Evolutionary conservation across 2,329 filamentous ascomycete species (phyloP), one percentile per base, ranked within the genome.

Genomic region (Talaromyces sp.): DNA sequence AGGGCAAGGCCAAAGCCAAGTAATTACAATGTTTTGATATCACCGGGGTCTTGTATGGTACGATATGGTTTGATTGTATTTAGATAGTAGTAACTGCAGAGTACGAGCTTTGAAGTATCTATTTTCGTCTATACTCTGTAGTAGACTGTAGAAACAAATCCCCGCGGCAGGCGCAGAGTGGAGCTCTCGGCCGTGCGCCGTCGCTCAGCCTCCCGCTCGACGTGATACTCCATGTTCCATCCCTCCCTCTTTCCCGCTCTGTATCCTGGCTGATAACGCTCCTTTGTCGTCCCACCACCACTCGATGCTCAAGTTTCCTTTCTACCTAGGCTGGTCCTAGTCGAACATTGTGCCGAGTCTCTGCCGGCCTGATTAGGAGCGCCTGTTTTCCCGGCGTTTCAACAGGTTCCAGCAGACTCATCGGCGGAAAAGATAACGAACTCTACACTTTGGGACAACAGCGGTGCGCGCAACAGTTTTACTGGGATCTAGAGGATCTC

Each of bases 321-420:
- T 62, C 57, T 44, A 32, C 30, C 30, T 68, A 72, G 73, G 73
- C 73, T 74, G 73, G 73, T 58, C 73, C 73, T 75, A 72, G 47
- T 39, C 47, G 58, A 32, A 49, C 25, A 55, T 42, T 59, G 22
- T n/a, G 10, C 25, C 25, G 15, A n/a, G 15, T 30, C 27, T 53
- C 28, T 17, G 2, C 27, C 13, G 15, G 13, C 19, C 25, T 30
- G 13, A 30, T 19, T 3, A 30, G 49, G 27, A n/a, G 49, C 25
- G 1, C 11, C n/a, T 6, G 10, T 22, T 52, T 10, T 30, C 49
- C 25, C 22, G 25, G 49, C 22, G 5, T 17, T 52, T 30, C 7
- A 22, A 4, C 19, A 22, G 22, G 22, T 22, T 22, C 22, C 22
- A 4, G 49, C 44, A 47, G 44, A 19, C 19, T 11, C 44, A 15